Conservation (phyloP, 345 rosid species). For the Microthlaspi erraticum region DNA sequence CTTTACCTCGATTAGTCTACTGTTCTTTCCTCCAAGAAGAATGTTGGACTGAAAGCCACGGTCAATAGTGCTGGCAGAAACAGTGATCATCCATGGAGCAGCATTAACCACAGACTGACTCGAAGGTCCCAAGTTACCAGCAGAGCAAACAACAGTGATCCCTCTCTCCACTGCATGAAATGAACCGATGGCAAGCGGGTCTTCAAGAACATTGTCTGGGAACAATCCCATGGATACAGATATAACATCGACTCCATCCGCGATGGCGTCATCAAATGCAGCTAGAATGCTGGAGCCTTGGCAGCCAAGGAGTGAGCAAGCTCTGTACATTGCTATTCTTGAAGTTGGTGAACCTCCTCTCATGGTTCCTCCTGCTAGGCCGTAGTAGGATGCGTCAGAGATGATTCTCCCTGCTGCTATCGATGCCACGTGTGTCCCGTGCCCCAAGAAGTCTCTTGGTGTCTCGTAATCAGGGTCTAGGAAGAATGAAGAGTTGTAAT, state of each 20-base stretch:
- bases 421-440: conserved; percentile 42
- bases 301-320: conserved; percentile 31
- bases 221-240: conserved; percentile 37
- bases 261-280: conserved; percentile 45
- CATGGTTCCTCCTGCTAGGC: conserved; percentile 41
- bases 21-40: conserved; percentile 41
- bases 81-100: conserved; percentile 68
- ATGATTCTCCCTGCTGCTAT: conserved; percentile 39
- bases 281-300: conserved; percentile 40
- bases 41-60: conserved; percentile 54
- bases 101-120: conserved; percentile 52
- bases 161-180: conserved; percentile 48
- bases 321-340: conserved; percentile 44
- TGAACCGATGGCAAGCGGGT: conserved; percentile 46
- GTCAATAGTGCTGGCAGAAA: conserved; percentile 59
- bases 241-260: conserved; percentile 45
- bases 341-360: conserved; percentile 43
- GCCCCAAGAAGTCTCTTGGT: conserved; percentile 42
- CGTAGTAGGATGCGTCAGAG: conserved; percentile 42
- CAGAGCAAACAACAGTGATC: conserved; percentile 46
- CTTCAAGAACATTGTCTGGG: conserved; percentile 30
- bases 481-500: conserved; percentile 41
- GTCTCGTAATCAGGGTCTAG: conserved; percentile 41
- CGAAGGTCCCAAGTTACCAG: conserved; percentile 56
- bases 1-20: conserved; percentile 22